Evolutionary conservation across 1,284 basidiomycete genomes (phyloP).

Genomic region (Malassezia arunalokei): DNA sequence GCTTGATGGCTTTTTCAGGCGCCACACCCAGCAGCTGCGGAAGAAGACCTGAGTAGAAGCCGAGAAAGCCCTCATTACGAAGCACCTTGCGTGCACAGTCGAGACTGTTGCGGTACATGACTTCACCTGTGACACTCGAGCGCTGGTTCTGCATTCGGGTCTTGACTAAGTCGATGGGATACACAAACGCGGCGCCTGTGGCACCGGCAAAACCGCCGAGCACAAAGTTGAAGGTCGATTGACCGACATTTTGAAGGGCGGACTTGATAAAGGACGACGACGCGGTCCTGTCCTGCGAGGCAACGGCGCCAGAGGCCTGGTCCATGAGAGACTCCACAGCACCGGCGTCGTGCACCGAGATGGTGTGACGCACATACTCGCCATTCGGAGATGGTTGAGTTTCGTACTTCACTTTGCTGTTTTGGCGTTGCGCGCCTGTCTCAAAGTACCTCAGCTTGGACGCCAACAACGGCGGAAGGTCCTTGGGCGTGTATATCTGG

Average conservation of each 20-base stretch:
- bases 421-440: not conserved
- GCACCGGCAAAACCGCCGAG: constrained; percentile 83
- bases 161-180: constrained; percentile 83
- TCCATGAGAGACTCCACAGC: not conserved
- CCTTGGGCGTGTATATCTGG: constrained; percentile 9
- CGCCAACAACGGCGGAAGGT: not conserved
- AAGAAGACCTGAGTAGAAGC: constrained; percentile 90
- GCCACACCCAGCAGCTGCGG: constrained; percentile 95
- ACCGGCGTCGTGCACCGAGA: constrained; percentile 6
- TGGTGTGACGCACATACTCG: not conserved
- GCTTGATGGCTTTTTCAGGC: constrained; percentile 92
- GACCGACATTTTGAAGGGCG: constrained; percentile 20
- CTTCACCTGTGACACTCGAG: constrained; percentile 36
- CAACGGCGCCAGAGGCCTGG: not conserved
- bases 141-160: constrained; percentile 84
- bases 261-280: constrained; percentile 3
- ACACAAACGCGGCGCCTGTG: constrained; percentile 80
- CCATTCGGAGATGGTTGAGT: not conserved
- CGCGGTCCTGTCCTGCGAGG: not conserved
- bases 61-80: constrained; percentile 76
- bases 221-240: constrained; percentile 65
- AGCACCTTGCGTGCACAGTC: constrained; percentile 92
- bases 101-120: constrained; percentile 45
- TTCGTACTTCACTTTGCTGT: not conserved
- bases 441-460: not conserved